Evolutionary conservation across 202 grass and related monocot species (phyloP), one percentile per base, ranked within the genome.

Genomic region (Cymbopogon flexuosus): DNA sequence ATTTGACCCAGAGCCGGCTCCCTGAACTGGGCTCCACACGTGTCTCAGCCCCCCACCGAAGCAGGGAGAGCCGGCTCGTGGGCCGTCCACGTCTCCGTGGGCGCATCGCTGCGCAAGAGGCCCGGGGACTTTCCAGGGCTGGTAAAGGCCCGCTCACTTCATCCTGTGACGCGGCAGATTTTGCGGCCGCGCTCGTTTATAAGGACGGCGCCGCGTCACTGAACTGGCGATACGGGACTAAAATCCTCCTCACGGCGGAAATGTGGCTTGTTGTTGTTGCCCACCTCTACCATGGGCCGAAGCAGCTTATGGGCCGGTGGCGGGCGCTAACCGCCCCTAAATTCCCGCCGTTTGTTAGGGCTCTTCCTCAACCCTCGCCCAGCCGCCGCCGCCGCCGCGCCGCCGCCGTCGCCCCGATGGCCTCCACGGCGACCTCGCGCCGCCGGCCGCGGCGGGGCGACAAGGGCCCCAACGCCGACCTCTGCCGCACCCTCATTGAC

Each of bases 401-500:
- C 27, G 40, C 8, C n/a, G 3, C 52, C 52, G 52, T 22, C 64
- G 37, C 10, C 36, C 12, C 61, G 35, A 87, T 65, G 60, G 46
- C 79, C 2, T 19, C 58, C 79, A 6, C 59, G 31, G 16, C 58
- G 34, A 13, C 70, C 39, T 6, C 76, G 11, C 81, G 86, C 43
- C 77, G 86, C 34, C 56, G 77, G 33, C 70, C 76, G 0, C 70
- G 81, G 1, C 81, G 76, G 5, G 86, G 70, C 24, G 45, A 1
- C 54, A 88, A 88, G 87, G 87, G 77, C 21, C 73, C 83, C 31
- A 79, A 83, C 73, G 73, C 79, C 8, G 74, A 87, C 27, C 77
- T 97, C 29, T 86, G 73, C 7, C 81, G 85, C 60, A 81, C 75
- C 60, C 85, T 97, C 75, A 83, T 89, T 79, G 83, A 87, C 42